Conservation (phyloP, 73 alveolate genomes). For the Tetrahymena borealis region DNA sequence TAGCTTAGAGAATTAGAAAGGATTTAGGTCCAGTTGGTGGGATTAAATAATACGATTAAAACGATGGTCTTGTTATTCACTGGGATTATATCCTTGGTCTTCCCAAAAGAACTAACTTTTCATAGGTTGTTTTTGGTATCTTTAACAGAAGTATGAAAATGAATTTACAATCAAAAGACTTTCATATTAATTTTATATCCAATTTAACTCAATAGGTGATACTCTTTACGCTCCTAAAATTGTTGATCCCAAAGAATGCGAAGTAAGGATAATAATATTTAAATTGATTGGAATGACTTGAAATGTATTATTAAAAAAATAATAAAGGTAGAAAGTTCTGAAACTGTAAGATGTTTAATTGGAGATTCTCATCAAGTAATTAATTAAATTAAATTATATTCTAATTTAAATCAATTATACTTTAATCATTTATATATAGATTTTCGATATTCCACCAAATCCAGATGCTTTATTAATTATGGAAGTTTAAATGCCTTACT, state of each 20-base stretch:
- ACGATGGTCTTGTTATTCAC: conserved; percentile 35
- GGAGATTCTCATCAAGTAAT: conserved; percentile 30
- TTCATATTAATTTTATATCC: too few relatives aligned
- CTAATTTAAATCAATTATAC: neutral
- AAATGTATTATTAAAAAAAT: neutral
- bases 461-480: conserved; percentile 25
- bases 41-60: conserved; percentile 26
- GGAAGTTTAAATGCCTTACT: conserved; percentile 22
- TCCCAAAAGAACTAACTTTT: conserved; percentile 32
- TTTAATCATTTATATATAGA: neutral
- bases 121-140: conserved; percentile 27
- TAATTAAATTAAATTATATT: too few relatives aligned
- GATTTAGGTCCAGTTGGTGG: conserved; percentile 29
- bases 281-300: neutral
- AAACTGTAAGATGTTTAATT: conserved; percentile 12
- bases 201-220: neutral
- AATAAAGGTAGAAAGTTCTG: conserved; percentile 3
- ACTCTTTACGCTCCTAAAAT: conserved; percentile 14
- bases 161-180: too few relatives aligned
- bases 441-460: conserved; percentile 37
- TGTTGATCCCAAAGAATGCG: conserved; percentile 37
- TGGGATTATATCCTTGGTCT: conserved; percentile 43
- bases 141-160: conserved; percentile 3
- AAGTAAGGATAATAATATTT: too few relatives aligned
- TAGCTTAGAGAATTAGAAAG: conserved; percentile 26